phyloP scores from a whole-genome alignment of 139 green algal genomes.

The Chlamydomonas incerta region DNA sequence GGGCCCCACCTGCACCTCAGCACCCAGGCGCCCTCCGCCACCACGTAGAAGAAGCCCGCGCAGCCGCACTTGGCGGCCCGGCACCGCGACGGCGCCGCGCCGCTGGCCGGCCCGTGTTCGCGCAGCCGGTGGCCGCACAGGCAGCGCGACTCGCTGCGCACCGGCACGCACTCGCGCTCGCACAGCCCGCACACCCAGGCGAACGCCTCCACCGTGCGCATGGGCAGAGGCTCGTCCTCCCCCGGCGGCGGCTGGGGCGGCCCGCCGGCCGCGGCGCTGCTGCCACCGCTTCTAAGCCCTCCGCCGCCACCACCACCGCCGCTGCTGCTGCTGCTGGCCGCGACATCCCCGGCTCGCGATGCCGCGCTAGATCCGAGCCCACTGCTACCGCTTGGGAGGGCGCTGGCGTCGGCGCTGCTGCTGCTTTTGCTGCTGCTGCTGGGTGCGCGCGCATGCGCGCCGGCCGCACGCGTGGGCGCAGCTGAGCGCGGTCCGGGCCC shows the following conservation, averaged over 20 bases:
- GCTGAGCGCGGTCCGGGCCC: no score
- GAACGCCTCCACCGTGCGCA: constrained; percentile 29
- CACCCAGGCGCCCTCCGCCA: constrained; percentile 80
- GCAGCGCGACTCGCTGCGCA: constrained; percentile 70
- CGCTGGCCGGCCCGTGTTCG: constrained; percentile 57
- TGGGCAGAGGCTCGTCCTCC: constrained; percentile 1
- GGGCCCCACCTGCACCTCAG: constrained; percentile 52
- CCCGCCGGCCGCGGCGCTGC: no score
- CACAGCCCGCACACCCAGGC: constrained; percentile 61
- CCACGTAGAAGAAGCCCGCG: constrained; percentile 79
- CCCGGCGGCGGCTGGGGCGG: background rate
- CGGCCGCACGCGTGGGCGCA: no score
- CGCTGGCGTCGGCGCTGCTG: no score
- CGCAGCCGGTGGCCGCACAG: constrained; percentile 77
- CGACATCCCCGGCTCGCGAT: no score
- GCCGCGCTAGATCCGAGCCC: no score
- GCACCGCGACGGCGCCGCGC: constrained; percentile 40
- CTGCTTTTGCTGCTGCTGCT: no score
- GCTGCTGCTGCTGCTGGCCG: no score
- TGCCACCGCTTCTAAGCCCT: no score
- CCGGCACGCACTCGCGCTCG: constrained; percentile 71
- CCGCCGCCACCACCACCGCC: no score
- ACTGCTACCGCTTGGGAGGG: no score
- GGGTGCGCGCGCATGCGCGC: no score
- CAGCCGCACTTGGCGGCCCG: constrained; percentile 63